Base-by-base conservation (phyloP, 2,329 filamentous ascomycete genomes). In the Corynespora cassiicola region DNA sequence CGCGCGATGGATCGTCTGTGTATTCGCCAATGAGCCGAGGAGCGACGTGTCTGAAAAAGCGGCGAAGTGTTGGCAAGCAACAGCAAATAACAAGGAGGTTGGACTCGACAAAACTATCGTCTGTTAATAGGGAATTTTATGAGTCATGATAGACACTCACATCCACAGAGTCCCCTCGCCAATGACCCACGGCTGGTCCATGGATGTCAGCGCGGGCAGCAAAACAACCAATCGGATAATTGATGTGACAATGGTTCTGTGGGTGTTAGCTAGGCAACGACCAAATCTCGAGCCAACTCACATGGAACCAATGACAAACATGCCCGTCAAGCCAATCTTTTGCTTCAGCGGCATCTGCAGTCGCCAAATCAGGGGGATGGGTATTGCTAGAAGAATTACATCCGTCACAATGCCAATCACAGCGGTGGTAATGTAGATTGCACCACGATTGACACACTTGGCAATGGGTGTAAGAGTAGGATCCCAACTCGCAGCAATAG, bases 31-130 rank as follows among this genome's bases (percentile, higher is more conserved):
- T 47, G 14, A 52, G 19, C 2, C 23, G 42, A 2, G 69, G 69
- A 0, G 68, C 61, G 8, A 72, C 52, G 35, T 71, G 66, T 2
- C 56, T 56, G 41, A 72, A 58, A 58, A 73, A 74, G 12, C 68
- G 68, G 17, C 66, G 63, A 1, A 74, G 44, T 1, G 71, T 72
- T 0, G 71, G 68, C 21, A 73, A 60, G 15, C 68, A 68, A 14
- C 67, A 69, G 49, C 70, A 74, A 9, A 71, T 67, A 18, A 74
- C 59, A 33, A 73, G 63, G 0, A 74, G 56, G 24, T 74, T 74
- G 1, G 59, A 52, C 40, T 74, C 71, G 22, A 73, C 50, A 24
- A 70, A 56, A 1, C 66, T 70, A 15, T 19, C 20, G 17, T 12
- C 22, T 22, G 8, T 44, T 4, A 43, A 32, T 12, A 3, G 0